A percentile compares a stretch with the other conserved stretches of the same genome.
Evolutionary conservation across 768 basidiomycete genomes (phyloP).

Genomic region (Clavaria fumosa): DNA sequence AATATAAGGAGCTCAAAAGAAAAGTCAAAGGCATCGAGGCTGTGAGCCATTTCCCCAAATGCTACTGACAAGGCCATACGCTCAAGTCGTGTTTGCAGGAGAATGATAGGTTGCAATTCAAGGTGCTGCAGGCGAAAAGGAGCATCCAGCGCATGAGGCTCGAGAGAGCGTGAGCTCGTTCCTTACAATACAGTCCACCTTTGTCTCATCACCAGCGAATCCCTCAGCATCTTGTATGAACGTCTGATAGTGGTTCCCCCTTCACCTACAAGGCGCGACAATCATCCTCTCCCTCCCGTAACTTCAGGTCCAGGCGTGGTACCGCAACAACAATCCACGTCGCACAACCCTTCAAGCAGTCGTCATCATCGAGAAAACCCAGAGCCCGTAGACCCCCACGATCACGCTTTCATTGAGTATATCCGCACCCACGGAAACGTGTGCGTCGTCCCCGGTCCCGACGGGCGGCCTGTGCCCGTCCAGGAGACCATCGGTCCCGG

Average conservation of each 20-base stretch:
- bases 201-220: constrained; percentile 7
- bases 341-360: constrained; percentile 12
- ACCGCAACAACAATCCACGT: constrained; percentile 17
- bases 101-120: constrained; percentile 78
- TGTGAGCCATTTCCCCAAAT: constrained; percentile 37
- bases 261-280: constrained; percentile 34
- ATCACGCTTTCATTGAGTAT: constrained; percentile 36
- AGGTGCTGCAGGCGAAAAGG: constrained; percentile 64
- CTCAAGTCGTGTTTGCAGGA: constrained; percentile 33
- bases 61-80: constrained; percentile 6
- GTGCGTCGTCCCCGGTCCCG: constrained; percentile 30
- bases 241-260: constrained; percentile 48
- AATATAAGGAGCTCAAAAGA: constrained; percentile 78
- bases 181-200: constrained; percentile 11
- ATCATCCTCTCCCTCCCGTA: constrained; percentile 19
- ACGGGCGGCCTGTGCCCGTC: constrained; percentile 33
- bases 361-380: constrained; percentile 25
- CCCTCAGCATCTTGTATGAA: constrained; percentile 54
- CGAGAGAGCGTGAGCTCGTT: constrained; percentile 63
- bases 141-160: constrained; percentile 78
- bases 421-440: constrained; percentile 31
- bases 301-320: constrained; percentile 23
- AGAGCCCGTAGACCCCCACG: constrained; percentile 25
- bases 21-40: constrained; percentile 79
- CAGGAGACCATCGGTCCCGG: constrained; percentile 35